A percentile compares a stretch with the other conserved stretches of the same genome.
Conservation (phyloP, 495 filamentous ascomycete genomes). For the Polyplosphaeria fusca region DNA sequence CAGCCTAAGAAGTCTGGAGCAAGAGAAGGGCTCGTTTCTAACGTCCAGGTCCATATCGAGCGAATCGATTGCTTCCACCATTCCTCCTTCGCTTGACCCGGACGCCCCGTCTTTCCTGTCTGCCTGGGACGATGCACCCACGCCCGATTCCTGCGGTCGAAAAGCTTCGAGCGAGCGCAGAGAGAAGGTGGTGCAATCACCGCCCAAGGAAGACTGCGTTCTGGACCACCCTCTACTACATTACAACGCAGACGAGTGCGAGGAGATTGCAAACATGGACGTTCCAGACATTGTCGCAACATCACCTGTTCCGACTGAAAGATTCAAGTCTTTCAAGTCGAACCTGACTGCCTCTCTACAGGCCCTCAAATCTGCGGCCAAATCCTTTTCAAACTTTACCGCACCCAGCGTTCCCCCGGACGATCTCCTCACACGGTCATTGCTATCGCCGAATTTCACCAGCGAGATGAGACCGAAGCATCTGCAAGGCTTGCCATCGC, state of each 20-base stretch:
- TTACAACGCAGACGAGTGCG: slow-evolving; percentile 28
- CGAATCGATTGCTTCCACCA: slow-evolving; percentile 39
- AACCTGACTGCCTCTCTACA: slow-evolving; percentile 91
- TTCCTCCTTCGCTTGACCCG: slow-evolving; percentile 39
- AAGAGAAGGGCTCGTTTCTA: slow-evolving; percentile 30
- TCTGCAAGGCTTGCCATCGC: slow-evolving; percentile 70
- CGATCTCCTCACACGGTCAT: slow-evolving; percentile 83
- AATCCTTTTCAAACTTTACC: slow-evolving; percentile 73
- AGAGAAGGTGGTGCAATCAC: slow-evolving; percentile 32
- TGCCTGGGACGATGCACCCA: slow-evolving; percentile 29
- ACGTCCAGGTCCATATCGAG: slow-evolving; percentile 37
- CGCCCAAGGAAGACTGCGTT: slow-evolving; percentile 36
- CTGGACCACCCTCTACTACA: slow-evolving; percentile 39
- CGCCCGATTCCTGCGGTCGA: slow-evolving; percentile 26
- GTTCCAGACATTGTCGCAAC: slow-evolving; percentile 36
- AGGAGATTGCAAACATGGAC: slow-evolving; percentile 28
- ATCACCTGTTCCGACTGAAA: slow-evolving; percentile 5
- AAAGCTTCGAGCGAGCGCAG: slow-evolving; percentile 19
- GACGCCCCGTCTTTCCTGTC: slow-evolving; percentile 34
- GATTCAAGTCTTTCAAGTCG: slow-evolving; percentile 67
- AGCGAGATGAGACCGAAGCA: slow-evolving; percentile 85
- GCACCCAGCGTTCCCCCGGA: slow-evolving; percentile 69
- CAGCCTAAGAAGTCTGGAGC: slow-evolving; percentile 22
- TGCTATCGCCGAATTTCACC: slow-evolving; percentile 76
- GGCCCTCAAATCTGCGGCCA: slow-evolving; percentile 80